Conservation (phyloP, 2,329 filamentous ascomycete genomes). For the Fusarium papillatum region DNA sequence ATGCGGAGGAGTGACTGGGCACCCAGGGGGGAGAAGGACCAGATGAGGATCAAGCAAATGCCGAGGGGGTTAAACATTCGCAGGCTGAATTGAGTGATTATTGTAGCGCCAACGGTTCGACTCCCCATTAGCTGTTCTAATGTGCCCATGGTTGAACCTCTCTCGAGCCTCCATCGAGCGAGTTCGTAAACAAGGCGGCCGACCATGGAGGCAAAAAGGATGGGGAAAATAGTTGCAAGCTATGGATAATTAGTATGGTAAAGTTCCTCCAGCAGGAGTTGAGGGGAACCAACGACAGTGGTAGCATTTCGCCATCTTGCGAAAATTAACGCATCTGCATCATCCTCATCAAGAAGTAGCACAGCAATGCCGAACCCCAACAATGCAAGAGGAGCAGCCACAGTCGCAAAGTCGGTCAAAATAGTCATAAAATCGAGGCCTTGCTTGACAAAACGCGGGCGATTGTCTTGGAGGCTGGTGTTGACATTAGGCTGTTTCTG, state of each 20-base stretch:
- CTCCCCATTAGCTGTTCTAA: not conserved
- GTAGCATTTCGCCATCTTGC: not conserved
- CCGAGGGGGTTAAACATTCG: not conserved
- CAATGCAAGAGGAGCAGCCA: not conserved
- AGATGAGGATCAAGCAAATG: not conserved
- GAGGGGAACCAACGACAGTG: not conserved
- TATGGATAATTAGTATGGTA: not conserved
- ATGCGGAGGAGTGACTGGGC: not conserved
- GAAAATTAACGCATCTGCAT: not conserved
- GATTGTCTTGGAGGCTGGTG: not conserved
- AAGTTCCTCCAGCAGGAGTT: no score
- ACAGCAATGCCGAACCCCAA: not conserved
- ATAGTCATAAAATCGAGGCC: not conserved
- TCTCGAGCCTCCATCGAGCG: not conserved
- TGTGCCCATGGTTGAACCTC: not conserved
- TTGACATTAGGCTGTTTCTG: not conserved
- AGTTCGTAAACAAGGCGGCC: not conserved
- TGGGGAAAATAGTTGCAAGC: not conserved
- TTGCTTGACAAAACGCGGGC: not conserved
- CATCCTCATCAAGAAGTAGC: not conserved
- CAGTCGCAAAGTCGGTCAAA: not conserved
- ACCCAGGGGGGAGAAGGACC: not conserved
- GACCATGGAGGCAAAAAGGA: not conserved
- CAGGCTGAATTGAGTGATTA: not conserved
- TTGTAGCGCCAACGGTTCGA: not conserved